Percentiles rank a stretch among this genome's conserved stretches.
Evolutionary conservation across 202 grass and related monocot species (phyloP).

Genomic region (Elaeis oleifera): DNA sequence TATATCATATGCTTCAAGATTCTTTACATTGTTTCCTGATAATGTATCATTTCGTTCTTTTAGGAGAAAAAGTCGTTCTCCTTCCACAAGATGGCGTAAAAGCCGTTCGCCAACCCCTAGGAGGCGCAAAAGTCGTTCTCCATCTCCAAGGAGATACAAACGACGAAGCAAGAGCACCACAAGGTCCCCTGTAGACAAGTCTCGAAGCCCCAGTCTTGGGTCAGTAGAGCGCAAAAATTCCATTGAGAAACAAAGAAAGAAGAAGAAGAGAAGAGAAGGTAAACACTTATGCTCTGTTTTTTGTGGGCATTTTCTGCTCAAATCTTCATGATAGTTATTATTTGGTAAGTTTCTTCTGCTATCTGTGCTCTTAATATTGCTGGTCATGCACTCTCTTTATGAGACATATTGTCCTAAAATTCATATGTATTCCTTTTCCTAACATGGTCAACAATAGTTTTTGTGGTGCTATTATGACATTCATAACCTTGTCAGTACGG

Average conservation of each 20-base stretch:
- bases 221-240: slow-evolving; percentile 47
- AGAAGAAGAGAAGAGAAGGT: slow-evolving; percentile 99
- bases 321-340: neutral
- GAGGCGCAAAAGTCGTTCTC: slow-evolving; percentile 45
- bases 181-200: slow-evolving; percentile 34
- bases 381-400: too few relatives aligned
- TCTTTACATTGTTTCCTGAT: slow-evolving; percentile 23
- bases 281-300: slow-evolving; percentile 45
- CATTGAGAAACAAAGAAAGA: slow-evolving; percentile 59
- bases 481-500: too few relatives aligned
- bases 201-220: slow-evolving; percentile 31
- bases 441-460: too few relatives aligned
- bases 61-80: slow-evolving; percentile 84
- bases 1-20: slow-evolving; percentile 16
- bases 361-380: too few relatives aligned
- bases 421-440: too few relatives aligned
- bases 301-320: neutral
- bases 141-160: slow-evolving; percentile 49
- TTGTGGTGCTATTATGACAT: too few relatives aligned
- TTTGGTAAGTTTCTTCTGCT: neutral
- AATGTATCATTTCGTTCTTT: slow-evolving; percentile 11
- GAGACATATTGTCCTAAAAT: too few relatives aligned
- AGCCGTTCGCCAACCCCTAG: slow-evolving; percentile 47
- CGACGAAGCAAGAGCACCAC: slow-evolving; percentile 61
- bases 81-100: slow-evolving; percentile 45